Evolutionary conservation across 257 asterid species (phyloP).

Genomic region (Solanum stenotomum): DNA sequence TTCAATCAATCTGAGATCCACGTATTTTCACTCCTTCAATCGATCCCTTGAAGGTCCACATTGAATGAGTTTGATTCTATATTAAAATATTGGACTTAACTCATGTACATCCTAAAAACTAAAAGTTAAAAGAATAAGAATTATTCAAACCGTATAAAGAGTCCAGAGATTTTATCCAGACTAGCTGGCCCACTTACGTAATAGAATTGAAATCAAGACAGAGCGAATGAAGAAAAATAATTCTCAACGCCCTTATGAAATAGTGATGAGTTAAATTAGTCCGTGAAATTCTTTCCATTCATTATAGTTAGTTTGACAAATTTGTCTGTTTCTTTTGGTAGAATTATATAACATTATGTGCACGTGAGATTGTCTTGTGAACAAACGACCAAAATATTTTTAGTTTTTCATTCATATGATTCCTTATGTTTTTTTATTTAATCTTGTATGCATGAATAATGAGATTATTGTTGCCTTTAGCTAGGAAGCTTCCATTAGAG

Average conservation of each 20-base stretch:
- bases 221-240: too few species aligned
- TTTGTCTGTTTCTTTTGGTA: neutral
- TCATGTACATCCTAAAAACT: neutral
- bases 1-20: too few species aligned
- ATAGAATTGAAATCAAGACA: too few species aligned
- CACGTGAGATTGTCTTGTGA: slow-evolving; percentile 13
- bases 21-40: neutral
- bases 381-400: slow-evolving; percentile 7
- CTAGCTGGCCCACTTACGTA: too few species aligned
- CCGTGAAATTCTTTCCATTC: too few species aligned
- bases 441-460: neutral
- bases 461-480: neutral
- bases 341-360: neutral
- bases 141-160: too few species aligned
- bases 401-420: neutral
- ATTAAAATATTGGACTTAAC: neutral
- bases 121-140: too few species aligned
- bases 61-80: too few species aligned
- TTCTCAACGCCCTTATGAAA: too few species aligned
- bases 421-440: neutral
- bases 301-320: neutral
- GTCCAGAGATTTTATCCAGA: too few species aligned
- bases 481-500: neutral
- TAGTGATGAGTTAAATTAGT: too few species aligned
- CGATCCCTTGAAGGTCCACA: neutral